These are phyloP conservation scores for Sanghuangporus weigelae DNA, from an alignment of 1,284 basidiomycete species.

Conservation along the genomic window DNA sequence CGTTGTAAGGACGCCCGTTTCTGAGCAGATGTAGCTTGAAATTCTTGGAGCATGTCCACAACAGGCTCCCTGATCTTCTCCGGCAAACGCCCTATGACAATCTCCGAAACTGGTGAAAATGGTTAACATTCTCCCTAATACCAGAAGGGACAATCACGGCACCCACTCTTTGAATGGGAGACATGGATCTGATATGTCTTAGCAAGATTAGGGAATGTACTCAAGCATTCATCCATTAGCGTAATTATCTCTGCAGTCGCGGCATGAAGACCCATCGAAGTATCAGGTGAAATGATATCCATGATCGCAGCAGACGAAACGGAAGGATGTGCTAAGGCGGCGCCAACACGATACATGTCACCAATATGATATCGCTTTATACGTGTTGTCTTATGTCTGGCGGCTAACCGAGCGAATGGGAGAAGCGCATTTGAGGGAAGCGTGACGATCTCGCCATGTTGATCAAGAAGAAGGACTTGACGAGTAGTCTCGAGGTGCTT, in stretches of 20 bases:
- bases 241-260: conserved; percentile 67
- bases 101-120: conserved; percentile 50
- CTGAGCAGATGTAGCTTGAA: conserved; percentile 59
- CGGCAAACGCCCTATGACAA: conserved; percentile 56
- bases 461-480: conserved; percentile 74
- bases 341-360: conserved; percentile 59
- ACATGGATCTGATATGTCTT: conserved; percentile 66
- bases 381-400: conserved; percentile 63
- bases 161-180: conserved; percentile 67
- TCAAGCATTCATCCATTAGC: conserved; percentile 58
- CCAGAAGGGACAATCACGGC: not conserved
- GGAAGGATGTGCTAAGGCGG: conserved; percentile 65
- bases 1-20: conserved; percentile 62
- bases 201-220: conserved; percentile 63
- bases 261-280: conserved; percentile 52
- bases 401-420: conserved; percentile 83
- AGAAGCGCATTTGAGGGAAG: conserved; percentile 76
- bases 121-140: conserved; percentile 6
- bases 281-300: conserved; percentile 74
- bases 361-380: conserved; percentile 90
- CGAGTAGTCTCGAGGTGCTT: conserved; percentile 54
- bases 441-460: conserved; percentile 76
- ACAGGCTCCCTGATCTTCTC: conserved; percentile 45
- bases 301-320: conserved; percentile 68
- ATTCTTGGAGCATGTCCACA: conserved; percentile 56